These are phyloP conservation scores for Colletotrichum tofieldiae DNA, from an alignment of 2,329 filamentous ascomycete species.

Conservation along the genomic window DNA sequence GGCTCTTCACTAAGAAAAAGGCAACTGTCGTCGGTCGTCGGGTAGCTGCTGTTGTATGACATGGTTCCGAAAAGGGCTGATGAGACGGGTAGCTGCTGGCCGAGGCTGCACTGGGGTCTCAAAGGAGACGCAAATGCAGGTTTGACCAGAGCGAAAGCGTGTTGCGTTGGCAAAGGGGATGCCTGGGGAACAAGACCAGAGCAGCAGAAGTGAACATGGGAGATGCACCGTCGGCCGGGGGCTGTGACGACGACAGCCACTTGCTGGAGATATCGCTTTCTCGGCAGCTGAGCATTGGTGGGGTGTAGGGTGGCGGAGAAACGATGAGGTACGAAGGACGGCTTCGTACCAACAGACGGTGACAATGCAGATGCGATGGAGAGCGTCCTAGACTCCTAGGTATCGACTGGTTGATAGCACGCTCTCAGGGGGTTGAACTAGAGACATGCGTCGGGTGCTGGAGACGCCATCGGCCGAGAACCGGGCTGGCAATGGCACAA, in stretches of 20 bases:
- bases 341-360: neutral
- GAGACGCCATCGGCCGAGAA: slow-evolving; percentile 30
- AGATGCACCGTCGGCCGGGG: slow-evolving; percentile 24
- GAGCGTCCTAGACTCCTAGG: neutral
- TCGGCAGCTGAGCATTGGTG: slow-evolving; percentile 24
- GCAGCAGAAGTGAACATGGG: neutral
- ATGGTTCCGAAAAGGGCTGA: slow-evolving; percentile 23
- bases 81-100: slow-evolving; percentile 32
- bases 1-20: slow-evolving; percentile 15
- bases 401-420: neutral
- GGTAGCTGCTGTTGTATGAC: slow-evolving; percentile 28
- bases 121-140: slow-evolving; percentile 31
- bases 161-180: neutral
- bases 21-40: slow-evolving; percentile 40
- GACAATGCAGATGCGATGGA: neutral
- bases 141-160: slow-evolving; percentile 18
- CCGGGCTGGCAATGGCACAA: slow-evolving; percentile 18
- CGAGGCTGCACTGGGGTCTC: slow-evolving; percentile 33
- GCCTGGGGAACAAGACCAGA: neutral
- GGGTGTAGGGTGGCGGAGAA: neutral
- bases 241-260: slow-evolving; percentile 7
- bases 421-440: neutral
- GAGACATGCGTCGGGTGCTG: slow-evolving; percentile 32
- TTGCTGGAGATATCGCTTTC: slow-evolving; percentile 1
- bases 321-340: slow-evolving; percentile 3